A percentile compares a stretch with the other conserved stretches of the same genome.
These are phyloP conservation scores for Ophiocordyceps camponoti-rufipedis DNA, from an alignment of 2,329 filamentous ascomycete genomes.

Conservation along the genomic window DNA sequence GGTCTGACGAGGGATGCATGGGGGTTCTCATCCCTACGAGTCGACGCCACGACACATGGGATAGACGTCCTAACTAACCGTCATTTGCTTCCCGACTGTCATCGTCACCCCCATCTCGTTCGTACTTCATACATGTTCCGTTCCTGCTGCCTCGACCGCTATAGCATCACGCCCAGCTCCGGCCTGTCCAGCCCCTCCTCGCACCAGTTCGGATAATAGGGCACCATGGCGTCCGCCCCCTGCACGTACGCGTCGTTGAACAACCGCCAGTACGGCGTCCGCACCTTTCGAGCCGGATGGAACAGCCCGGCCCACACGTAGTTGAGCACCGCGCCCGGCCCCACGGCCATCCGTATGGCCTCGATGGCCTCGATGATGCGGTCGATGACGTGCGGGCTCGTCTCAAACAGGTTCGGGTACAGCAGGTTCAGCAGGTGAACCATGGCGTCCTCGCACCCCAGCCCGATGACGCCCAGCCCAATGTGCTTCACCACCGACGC, in stretches of 20 bases:
- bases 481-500: slow-evolving; percentile 96
- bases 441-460: slow-evolving; percentile 98
- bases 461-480: slow-evolving; percentile 86
- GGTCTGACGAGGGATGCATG: too few relatives aligned
- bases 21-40: too few relatives aligned
- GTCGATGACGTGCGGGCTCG: slow-evolving; percentile 94
- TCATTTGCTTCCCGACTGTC: too few relatives aligned
- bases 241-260: slow-evolving; percentile 97
- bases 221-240: slow-evolving; percentile 83
- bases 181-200: slow-evolving; percentile 63
- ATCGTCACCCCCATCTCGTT: not conserved
- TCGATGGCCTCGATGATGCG: slow-evolving; percentile 95
- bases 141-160: too few relatives aligned
- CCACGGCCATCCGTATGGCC: slow-evolving; percentile 83
- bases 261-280: slow-evolving; percentile 85
- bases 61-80: too few relatives aligned
- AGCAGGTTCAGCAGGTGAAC: slow-evolving; percentile 90
- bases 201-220: slow-evolving; percentile 79
- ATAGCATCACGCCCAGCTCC: slow-evolving; percentile 72
- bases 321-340: slow-evolving; percentile 85
- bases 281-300: slow-evolving; percentile 88
- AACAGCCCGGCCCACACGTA: slow-evolving; percentile 97
- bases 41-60: too few relatives aligned
- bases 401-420: slow-evolving; percentile 95
- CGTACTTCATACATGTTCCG: too few relatives aligned